Evolutionary conservation across 2,329 filamentous ascomycete genomes (phyloP).

Genomic region (Cladophialophora chaetospira): DNA sequence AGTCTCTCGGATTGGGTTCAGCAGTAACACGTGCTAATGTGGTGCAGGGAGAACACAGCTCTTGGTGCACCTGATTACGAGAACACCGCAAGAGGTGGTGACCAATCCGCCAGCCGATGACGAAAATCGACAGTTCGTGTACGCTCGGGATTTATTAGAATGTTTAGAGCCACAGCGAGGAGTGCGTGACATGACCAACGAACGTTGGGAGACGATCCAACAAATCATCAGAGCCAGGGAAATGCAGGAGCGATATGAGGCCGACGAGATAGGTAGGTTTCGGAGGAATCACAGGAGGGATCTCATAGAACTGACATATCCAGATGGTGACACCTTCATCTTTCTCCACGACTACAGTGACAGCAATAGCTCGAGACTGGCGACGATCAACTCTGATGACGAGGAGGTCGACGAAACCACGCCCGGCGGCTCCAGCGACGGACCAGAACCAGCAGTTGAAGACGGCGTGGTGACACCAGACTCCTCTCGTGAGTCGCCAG

Average conservation of each 20-base stretch:
- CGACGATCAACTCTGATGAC: slow-evolving; percentile 13
- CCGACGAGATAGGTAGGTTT: slow-evolving; percentile 29
- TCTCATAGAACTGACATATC: slow-evolving; percentile 4
- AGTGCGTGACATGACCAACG: slow-evolving; percentile 28
- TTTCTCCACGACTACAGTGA: slow-evolving; percentile 22
- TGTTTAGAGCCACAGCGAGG: slow-evolving; percentile 29
- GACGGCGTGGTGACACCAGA: slow-evolving; percentile 12
- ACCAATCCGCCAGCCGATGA: slow-evolving; percentile 21
- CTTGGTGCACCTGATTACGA: slow-evolving; percentile 31
- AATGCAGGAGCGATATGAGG: slow-evolving; percentile 31
- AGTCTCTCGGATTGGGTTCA: slow-evolving; percentile 26
- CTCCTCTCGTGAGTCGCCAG: slow-evolving; percentile 16
- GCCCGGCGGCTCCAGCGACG: slow-evolving; percentile 5
- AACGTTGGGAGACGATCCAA: slow-evolving; percentile 28
- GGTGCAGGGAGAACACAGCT: slow-evolving; percentile 34
- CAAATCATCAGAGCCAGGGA: slow-evolving; percentile 28
- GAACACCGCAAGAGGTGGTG: slow-evolving; percentile 28
- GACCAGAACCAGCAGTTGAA: slow-evolving; percentile 5
- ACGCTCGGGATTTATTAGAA: slow-evolving; percentile 25
- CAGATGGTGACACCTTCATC: slow-evolving; percentile 30
- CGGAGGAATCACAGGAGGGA: neutral
- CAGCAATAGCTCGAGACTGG: slow-evolving; percentile 3
- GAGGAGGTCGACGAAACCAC: neutral
- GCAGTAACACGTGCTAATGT: slow-evolving; percentile 9
- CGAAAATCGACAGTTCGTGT: slow-evolving; percentile 23